phyloP scores from a whole-genome alignment of 805 yeast genomes.

The Cyberlindnera euphorbiiphila region DNA sequence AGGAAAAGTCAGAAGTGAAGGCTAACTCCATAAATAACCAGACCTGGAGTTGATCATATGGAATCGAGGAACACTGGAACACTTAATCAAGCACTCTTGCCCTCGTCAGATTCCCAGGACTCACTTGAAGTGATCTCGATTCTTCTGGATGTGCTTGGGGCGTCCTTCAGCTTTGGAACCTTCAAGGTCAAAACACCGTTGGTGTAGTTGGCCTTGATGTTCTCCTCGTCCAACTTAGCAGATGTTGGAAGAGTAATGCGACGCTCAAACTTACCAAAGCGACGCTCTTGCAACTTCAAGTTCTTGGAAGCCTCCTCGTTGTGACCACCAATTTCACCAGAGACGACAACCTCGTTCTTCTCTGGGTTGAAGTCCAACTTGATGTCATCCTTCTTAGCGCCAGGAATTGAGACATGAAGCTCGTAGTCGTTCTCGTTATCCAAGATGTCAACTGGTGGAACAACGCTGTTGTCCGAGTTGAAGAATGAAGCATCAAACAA shows the following conservation, averaged over 20 bases:
- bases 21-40: neutral
- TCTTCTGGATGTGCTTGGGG: conserved; percentile 23
- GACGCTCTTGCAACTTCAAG: conserved; percentile 33
- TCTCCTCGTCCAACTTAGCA: conserved; percentile 38
- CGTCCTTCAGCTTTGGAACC: conserved; percentile 37
- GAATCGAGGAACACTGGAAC: neutral
- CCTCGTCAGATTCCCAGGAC: conserved; percentile 20
- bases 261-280: conserved; percentile 40
- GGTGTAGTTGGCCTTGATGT: conserved; percentile 42
- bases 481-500: conserved; percentile 29
- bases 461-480: conserved; percentile 20
- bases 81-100: conserved; percentile 2
- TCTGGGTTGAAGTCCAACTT: conserved; percentile 45
- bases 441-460: conserved; percentile 44
- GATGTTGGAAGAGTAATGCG: conserved; percentile 37
- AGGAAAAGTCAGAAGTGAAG: neutral
- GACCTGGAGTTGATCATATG: neutral
- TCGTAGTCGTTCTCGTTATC: conserved; percentile 41
- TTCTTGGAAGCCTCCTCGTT: conserved; percentile 25
- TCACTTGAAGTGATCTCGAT: conserved; percentile 31
- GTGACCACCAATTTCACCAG: conserved; percentile 39
- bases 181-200: conserved; percentile 42
- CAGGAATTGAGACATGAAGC: conserved; percentile 44
- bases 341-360: conserved; percentile 37
- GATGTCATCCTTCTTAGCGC: conserved; percentile 42